Percentiles rank a stretch among this genome's conserved stretches.
These are phyloP conservation scores for Solanum piurae DNA, from an alignment of 257 asterid genomes.

Conservation along the genomic window DNA sequence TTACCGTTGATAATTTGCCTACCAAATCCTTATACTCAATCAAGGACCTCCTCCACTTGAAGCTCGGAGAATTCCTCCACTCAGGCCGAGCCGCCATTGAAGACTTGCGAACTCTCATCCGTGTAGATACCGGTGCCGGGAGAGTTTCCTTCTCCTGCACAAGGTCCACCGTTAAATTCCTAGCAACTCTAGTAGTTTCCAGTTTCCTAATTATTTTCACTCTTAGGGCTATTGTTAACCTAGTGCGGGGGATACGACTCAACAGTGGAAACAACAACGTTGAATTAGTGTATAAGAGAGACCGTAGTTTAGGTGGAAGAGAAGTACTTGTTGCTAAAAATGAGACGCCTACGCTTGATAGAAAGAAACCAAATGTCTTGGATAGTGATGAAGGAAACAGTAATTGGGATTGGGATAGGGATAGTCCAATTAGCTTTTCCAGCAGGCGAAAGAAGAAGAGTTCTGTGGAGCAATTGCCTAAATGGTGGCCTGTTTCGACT, in stretches of 20 bases:
- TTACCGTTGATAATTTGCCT: constrained; percentile 19
- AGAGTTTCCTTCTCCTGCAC: constrained; percentile 54
- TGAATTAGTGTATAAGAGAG: constrained; percentile 63
- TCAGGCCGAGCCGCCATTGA: constrained; percentile 46
- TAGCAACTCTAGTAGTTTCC: constrained; percentile 28
- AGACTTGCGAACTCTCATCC: constrained; percentile 48
- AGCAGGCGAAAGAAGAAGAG: constrained; percentile 23
- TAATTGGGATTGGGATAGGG: constrained; percentile 2
- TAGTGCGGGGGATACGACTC: background rate
- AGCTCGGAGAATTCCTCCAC: constrained; percentile 27
- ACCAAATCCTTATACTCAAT: constrained; percentile 33
- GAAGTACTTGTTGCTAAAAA: constrained; percentile 69
- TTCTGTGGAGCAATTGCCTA: constrained; percentile 45
- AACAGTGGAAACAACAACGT: background rate
- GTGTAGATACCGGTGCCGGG: constrained; percentile 28
- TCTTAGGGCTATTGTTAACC: constrained; percentile 29
- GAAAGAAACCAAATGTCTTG: constrained; percentile 7
- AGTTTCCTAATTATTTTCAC: constrained; percentile 30
- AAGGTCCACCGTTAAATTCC: constrained; percentile 61
- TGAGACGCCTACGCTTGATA: constrained; percentile 11
- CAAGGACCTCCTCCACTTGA: constrained; percentile 19
- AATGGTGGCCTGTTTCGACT: constrained; percentile 71
- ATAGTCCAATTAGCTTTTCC: constrained; percentile 7
- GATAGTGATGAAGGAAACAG: background rate
- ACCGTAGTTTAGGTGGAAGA: constrained; percentile 89